Conservation (phyloP, 495 filamentous ascomycete genomes). For the Glarea lozoyensis region DNA sequence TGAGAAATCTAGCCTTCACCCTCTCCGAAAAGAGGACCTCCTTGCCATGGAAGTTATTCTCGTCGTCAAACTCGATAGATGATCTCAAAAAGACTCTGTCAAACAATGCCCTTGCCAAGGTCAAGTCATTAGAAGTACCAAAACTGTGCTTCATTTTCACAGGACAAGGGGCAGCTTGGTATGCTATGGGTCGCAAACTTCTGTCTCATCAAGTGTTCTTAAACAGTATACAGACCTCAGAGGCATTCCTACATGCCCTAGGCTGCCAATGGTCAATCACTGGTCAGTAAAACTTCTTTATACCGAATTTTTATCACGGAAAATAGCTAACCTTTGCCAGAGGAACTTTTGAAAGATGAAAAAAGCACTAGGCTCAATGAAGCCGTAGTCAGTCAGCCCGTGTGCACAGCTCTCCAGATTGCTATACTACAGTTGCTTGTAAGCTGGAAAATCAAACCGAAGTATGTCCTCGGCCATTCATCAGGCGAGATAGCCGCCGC, state of each 20-base stretch:
- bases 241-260: constrained; percentile 27
- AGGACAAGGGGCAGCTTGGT: constrained; percentile 33
- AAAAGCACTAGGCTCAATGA: constrained; percentile 24
- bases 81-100: not conserved
- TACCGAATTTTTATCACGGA: not conserved
- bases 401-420: constrained; percentile 44
- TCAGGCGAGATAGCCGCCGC: constrained; percentile 55
- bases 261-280: constrained; percentile 13
- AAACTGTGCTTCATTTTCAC: constrained; percentile 4
- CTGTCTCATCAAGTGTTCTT: constrained; percentile 31
- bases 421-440: constrained; percentile 43
- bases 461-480: constrained; percentile 51
- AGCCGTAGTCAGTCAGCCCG: constrained; percentile 37
- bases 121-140: not conserved
- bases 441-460: constrained; percentile 43
- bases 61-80: not conserved
- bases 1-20: not conserved
- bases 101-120: not conserved
- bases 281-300: constrained; percentile 25
- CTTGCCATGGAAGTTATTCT: not conserved
- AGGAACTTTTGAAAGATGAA: constrained; percentile 30
- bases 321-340: constrained; percentile 24
- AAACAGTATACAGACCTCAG: constrained; percentile 30
- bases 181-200: constrained; percentile 51
- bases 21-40: not conserved